phyloP scores from a whole-genome alignment of 441 rosid genomes.

The Populus hybrid region DNA sequence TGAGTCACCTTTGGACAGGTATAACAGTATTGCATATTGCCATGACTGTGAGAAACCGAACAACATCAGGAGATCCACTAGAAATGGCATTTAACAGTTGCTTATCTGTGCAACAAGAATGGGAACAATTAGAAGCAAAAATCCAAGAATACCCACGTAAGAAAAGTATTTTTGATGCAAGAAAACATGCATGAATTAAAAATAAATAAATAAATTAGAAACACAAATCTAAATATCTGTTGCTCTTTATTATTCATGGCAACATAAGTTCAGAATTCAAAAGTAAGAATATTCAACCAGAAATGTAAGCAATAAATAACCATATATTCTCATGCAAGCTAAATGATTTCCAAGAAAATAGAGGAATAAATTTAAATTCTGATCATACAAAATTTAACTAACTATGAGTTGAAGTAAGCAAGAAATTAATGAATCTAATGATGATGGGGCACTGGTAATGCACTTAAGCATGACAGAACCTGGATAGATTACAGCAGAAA shows the following conservation, averaged over 20 bases:
- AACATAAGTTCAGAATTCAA: not conserved
- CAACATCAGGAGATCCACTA: conserved; percentile 81
- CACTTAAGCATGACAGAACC: not conserved
- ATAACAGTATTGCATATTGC: conserved; percentile 94
- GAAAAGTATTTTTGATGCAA: not conserved
- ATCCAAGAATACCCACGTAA: not conserved
- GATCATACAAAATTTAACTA: not conserved
- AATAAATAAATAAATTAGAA: not conserved
- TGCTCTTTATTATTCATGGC: not conserved
- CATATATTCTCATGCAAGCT: not conserved
- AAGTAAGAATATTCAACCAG: not conserved
- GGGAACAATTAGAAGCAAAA: conserved; percentile 19
- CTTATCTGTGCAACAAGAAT: conserved; percentile 45
- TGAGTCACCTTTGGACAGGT: conserved; percentile 73
- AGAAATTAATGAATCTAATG: not conserved
- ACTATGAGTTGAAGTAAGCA: not conserved
- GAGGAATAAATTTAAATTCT: not conserved
- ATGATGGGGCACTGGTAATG: not conserved
- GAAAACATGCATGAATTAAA: conserved; percentile 2
- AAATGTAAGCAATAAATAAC: not conserved
- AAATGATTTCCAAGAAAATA: not conserved
- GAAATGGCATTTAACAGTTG: conserved; percentile 69
- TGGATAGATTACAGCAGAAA: conserved; percentile 6
- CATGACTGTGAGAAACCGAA: conserved; percentile 87
- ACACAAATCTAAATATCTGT: conserved; percentile 6